Evolutionary conservation across 345 rosid species (phyloP), one percentile per base, ranked within the genome.

Genomic region (Eucalyptus victrix): DNA sequence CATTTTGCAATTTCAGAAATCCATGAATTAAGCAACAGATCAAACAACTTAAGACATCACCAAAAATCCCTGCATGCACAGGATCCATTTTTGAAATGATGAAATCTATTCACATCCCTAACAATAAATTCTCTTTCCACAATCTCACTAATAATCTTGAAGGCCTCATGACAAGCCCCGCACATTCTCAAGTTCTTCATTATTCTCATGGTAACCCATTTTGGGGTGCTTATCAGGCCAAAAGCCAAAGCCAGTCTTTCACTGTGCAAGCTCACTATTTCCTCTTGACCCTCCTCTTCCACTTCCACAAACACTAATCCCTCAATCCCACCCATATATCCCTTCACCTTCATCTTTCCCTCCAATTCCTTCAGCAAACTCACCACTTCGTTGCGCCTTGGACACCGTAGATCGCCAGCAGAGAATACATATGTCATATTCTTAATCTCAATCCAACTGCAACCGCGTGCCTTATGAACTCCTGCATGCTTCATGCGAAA

Each of bases 111-210:
- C 47, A 95, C 90, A 92, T 96, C 98, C 80, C 97, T 94, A 24
- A 96, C 97, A 9, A 96, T 91, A 87, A 96, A 89, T 14, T 95
- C 95, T 89, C 96, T 94, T 88, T 91, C 89, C 44, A 93, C 94
- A 89, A 95, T 96, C 65, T 91, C 92, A 93, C 96, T 94, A 40
- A 94, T 94, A 65, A 93, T 87, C 93, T 95, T 95, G 93, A 95
- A 96, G 86, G 95, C 96, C 28, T 93, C 94, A 45, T 96, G 97
- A 80, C 98, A 96, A 87, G 94, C 96, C 53, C 93, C 67, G 89
- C 98, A 96, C 95, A 96, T 96, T 92, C 96, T 94, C 92, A 96
- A 88, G 91, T 93, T 96, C 90, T 96, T 95, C 94, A 95, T 95
- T 50, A 95, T 92, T 92, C 95, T 89, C 51, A 94, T 89, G 23